These are phyloP conservation scores for Yamadazyma pseudoaaseri DNA, from an alignment of 1,139 yeast species.

Conservation along the genomic window DNA sequence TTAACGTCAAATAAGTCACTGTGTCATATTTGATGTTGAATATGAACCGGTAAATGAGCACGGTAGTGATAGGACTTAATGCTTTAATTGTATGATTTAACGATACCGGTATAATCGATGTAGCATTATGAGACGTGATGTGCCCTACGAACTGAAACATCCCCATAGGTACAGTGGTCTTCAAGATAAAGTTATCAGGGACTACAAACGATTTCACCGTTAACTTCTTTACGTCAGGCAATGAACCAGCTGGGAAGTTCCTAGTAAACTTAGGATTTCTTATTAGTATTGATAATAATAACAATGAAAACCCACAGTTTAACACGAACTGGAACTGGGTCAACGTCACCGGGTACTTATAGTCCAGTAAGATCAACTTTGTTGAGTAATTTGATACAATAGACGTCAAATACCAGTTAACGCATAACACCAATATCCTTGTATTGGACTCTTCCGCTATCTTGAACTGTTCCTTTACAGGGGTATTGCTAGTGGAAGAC, in stretches of 20 bases:
- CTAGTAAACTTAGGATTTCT: slow-evolving; percentile 20
- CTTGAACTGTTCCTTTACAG: slow-evolving; percentile 17
- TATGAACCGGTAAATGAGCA: slow-evolving; percentile 66
- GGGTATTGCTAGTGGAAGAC: slow-evolving; percentile 32
- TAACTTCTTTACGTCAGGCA: slow-evolving; percentile 36
- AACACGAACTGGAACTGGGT: slow-evolving; percentile 82
- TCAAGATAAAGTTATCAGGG: slow-evolving; percentile 55
- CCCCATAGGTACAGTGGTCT: slow-evolving; percentile 89
- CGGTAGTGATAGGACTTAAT: slow-evolving; percentile 83
- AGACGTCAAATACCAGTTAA: slow-evolving; percentile 77
- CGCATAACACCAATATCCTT: slow-evolving; percentile 47
- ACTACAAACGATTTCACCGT: slow-evolving; percentile 36
- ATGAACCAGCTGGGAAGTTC: slow-evolving; percentile 56
- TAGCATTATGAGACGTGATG: slow-evolving; percentile 84
- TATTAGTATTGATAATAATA: slow-evolving; percentile 23
- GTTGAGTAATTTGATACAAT: slow-evolving; percentile 81
- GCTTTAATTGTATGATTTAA: slow-evolving; percentile 92
- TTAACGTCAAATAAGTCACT: slow-evolving; percentile 73
- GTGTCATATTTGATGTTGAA: slow-evolving; percentile 55
- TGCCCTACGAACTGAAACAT: slow-evolving; percentile 89
- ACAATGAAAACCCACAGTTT: slow-evolving; percentile 55
- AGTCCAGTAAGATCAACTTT: slow-evolving; percentile 66
- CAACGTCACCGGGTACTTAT: slow-evolving; percentile 77
- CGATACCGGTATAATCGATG: slow-evolving; percentile 84
- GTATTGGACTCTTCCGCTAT: neutral